Base-by-base conservation (phyloP, 1,284 basidiomycete species). In the Peniophora sp. region DNA sequence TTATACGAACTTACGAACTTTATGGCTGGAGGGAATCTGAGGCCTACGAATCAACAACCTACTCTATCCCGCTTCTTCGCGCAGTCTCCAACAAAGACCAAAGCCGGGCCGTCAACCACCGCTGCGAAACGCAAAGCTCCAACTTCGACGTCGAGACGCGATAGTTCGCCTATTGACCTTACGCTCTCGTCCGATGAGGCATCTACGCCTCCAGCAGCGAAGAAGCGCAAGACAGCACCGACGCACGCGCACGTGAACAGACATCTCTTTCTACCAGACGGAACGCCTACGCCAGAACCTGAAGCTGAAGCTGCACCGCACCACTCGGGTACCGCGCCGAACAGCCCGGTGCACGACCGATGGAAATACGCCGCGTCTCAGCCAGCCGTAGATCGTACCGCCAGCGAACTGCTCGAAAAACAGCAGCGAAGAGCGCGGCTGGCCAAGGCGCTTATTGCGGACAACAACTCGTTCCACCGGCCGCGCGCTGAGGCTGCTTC, bases 31-130 rank as follows among this genome's bases (percentile, higher is more conserved):
- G 27, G 27, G 6, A 32, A 32, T 5, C 27, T 32, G 6, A 32
- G 12, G 27, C 27, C 27, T 5, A 32, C 27, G 6, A 50, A 51
- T 50, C 49, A 50, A 20, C 79, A 81, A 52, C 58, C 74, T 2
- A 72, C 66, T 0, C 75, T 85, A 45, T 85, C 82, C 5, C 65
- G 73, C 0, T 86, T 74, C 65, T 86, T 87, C 59, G 63, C 71
- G 3, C 62, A 68, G 50, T 23, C 39, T 22, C 39, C 39, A 5
- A 41, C 39, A 12, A 32, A 32, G 27, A n/a, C n/a, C n/a, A n/a
- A n/a, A n/a, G n/a, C n/a, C n/a, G n/a, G 14, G 12, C 47, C 48
- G 22, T 3, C 43, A 18, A 46, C 39, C 10, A 18, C 24, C 32
- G 3, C 42, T 39, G 41, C 22, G 12, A 50, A 50, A 15, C 49